Evolutionary conservation across 768 basidiomycete species (phyloP), one percentile per base, ranked within the genome.

Genomic region (Suillus brevipes): DNA sequence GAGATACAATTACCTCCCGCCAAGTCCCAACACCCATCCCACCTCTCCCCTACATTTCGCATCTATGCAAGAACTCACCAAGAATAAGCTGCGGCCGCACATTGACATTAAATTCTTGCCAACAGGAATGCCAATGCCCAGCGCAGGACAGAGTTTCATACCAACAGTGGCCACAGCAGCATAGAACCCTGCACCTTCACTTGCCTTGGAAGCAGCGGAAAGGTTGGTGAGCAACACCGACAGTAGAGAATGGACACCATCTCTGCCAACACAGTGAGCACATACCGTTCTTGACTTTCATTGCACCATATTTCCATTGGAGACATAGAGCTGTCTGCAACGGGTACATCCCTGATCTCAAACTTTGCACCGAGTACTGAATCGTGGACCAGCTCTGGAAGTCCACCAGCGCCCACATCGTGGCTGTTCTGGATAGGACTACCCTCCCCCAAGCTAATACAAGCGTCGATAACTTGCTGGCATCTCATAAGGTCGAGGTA

Each of bases 271-370:
- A 99, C 85, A 10, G 97, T 97, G 37, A 99, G 84, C 36, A 99
- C 97, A 74, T 99, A 99, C 45, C 97, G 89, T 73, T 99, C 97
- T 80, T 99, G 97, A 68, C 89, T 91, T 78, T 99, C 97, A 78
- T 99, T 99, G 75, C 97, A 99, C 97, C 97, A 99, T 59, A 99
- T 98, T 79, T 99, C 97, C 97, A 99, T 98, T 0, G 97, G 97
- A 5, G 94, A 95, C 93, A 99, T 94, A 43, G 91, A 90, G 28
- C 85, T 83, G 75, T 99, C 97, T 34, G 94, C 97, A 47, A 97
- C 88, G 31, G 94, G 84, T 8, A 99, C 89, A 70, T 98, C 92
- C 25, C 97, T 83, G 69, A 99, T 96, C 79, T 99, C 97, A 72
- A 99, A 95, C 5, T 74, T 82, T 1, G 94, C 97, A 9, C 97